These are phyloP conservation scores for Macrophomina tecta DNA, from an alignment of 2,329 filamentous ascomycete species.

Conservation along the genomic window DNA sequence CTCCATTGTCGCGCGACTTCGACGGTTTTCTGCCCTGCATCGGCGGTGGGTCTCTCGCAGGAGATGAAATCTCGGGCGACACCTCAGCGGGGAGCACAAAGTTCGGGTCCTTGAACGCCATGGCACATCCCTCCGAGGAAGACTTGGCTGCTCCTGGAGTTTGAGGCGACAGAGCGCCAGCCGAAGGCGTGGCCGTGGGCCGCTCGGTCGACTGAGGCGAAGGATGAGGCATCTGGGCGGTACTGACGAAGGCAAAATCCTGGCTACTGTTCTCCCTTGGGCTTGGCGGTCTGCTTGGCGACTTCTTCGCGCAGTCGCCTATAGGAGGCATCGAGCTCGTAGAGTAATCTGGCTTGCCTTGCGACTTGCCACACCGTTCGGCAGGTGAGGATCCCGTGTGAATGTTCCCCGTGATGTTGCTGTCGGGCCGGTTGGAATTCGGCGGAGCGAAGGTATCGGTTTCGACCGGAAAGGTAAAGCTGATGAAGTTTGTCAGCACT, in stretches of 20 bases:
- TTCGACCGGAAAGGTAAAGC: slow-evolving; percentile 29
- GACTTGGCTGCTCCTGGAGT: slow-evolving; percentile 43
- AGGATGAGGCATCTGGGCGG: slow-evolving; percentile 33
- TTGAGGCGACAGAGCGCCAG: neutral
- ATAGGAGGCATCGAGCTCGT: slow-evolving; percentile 33
- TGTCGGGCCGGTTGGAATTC: slow-evolving; percentile 44
- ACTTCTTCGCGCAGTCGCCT: slow-evolving; percentile 34
- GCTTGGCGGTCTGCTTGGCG: slow-evolving; percentile 15
- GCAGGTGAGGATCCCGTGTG: slow-evolving; percentile 56
- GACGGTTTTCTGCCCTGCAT: slow-evolving; percentile 20
- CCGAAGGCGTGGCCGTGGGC: neutral
- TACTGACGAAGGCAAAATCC: slow-evolving; percentile 37
- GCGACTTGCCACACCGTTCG: slow-evolving; percentile 54
- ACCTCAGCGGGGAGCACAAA: slow-evolving; percentile 40
- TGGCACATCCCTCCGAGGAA: slow-evolving; percentile 49
- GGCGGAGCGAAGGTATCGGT: slow-evolving; percentile 31
- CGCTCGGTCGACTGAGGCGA: slow-evolving; percentile 29
- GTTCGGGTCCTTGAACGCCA: slow-evolving; percentile 51
- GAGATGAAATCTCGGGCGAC: slow-evolving; percentile 33
- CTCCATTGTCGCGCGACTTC: slow-evolving; percentile 4
- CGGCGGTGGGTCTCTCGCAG: slow-evolving; percentile 20
- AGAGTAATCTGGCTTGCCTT: slow-evolving; percentile 52
- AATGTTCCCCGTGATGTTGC: slow-evolving; percentile 55
- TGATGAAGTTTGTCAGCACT: slow-evolving; percentile 22
- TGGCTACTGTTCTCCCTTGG: slow-evolving; percentile 39